Percentiles rank a stretch among this genome's conserved stretches.
phyloP scores from a whole-genome alignment of 2,329 filamentous ascomycete species.

The Botrytis galanthina region DNA sequence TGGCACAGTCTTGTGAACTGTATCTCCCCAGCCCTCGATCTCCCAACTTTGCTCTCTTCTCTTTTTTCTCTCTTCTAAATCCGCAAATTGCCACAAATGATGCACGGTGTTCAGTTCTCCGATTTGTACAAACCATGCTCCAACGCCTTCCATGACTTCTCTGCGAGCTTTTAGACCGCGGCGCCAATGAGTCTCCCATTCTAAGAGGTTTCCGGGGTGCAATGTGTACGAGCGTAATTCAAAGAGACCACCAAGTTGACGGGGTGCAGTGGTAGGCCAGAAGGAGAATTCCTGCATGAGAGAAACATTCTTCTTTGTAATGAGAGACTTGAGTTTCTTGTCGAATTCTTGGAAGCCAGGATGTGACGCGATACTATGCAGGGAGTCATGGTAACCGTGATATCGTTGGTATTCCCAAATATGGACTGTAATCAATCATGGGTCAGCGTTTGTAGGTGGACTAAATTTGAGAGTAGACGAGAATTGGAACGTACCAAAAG shows the following conservation, averaged over 20 bases:
- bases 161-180: conserved; percentile 84
- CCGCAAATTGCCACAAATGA: conserved; percentile 97
- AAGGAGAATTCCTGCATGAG: conserved; percentile 99
- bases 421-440: conserved; percentile 65
- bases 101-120: conserved; percentile 97
- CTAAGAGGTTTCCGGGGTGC: conserved; percentile 89
- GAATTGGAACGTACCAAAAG: conserved; percentile 68
- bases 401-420: conserved; percentile 99
- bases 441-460: not conserved
- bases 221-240: conserved; percentile 96
- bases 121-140: conserved; percentile 98
- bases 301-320: conserved; percentile 79
- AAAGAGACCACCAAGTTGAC: conserved; percentile 86
- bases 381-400: conserved; percentile 88
- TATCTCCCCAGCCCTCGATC: conserved; percentile 93
- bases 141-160: conserved; percentile 97
- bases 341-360: conserved; percentile 84
- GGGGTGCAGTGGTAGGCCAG: conserved; percentile 93
- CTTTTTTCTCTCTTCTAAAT: conserved; percentile 88
- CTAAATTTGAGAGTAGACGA: not conserved
- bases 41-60: conserved; percentile 93
- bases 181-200: conserved; percentile 99
- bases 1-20: conserved; percentile 97
- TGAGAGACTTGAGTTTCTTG: conserved; percentile 77
- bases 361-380: conserved; percentile 79